Evolutionary conservation across 208 protist genomes (phyloP), one percentile per base, ranked within the genome.

Genomic region (Novymonas esmeraldas): DNA sequence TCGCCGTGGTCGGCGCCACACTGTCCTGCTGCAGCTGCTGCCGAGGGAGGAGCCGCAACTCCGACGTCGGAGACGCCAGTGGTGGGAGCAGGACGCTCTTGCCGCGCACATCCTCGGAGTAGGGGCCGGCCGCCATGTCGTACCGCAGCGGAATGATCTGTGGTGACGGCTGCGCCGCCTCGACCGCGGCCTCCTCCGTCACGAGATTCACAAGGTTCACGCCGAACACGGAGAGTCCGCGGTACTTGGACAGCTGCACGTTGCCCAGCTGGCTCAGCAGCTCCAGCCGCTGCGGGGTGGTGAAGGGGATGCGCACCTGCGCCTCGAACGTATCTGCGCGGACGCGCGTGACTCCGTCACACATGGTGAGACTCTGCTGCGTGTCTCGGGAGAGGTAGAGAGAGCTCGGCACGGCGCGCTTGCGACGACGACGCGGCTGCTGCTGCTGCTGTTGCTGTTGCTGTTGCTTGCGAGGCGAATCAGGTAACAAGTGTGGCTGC

Each of bases 121-220:
- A 89, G 16, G 73, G 65, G 11, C 80, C 31, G 0, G 76, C 79
- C 14, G 78, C 80, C 18, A 61, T 31, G 22, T 76, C 79, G 66
- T 92, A 89, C 33, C 75, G 72, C n/a, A 89, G 65, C 10, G 75
- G 72, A 42, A 89, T 85, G 45, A 87, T 86, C 48, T 72, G 42
- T 14, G 80, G 57, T 13, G 59, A 66, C 41, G 79, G 68, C 36
- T 68, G 61, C 20, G 62, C 69, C 2, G 74, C 73, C 29, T 70
- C 70, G 11, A 56, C 55, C 6, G 59, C 75, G 48, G 75, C 82
- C 44, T 82, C 82, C 41, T 89, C 84, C 2, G 84, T 87, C 22
- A 89, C 52, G 41, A 77, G 50, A 52, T 93, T 93, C 44, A 80
- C 79, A 26, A 73, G 67, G 14, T 81, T 71, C 7, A 91, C 70